These are phyloP conservation scores for Salicornia ramosissima DNA, from an alignment of 148 eudicot genomes.

Conservation along the genomic window DNA sequence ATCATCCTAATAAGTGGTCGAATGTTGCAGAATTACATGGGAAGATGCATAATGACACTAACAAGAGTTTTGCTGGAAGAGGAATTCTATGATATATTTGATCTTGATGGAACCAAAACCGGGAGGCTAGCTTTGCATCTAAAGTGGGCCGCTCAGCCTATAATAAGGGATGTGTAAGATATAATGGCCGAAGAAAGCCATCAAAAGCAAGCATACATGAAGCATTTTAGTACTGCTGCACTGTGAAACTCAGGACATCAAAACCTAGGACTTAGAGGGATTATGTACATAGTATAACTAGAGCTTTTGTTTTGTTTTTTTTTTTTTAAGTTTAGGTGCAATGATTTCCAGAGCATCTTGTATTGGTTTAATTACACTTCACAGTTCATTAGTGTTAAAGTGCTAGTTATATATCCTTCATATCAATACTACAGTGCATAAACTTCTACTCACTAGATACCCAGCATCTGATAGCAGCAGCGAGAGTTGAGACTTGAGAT, in stretches of 20 bases:
- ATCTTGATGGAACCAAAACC: slow-evolving; percentile 36
- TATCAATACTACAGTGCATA: no score
- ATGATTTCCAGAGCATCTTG: background rate
- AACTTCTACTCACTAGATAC: no score
- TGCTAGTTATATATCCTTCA: no score
- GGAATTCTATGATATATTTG: slow-evolving; percentile 37
- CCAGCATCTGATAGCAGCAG: background rate
- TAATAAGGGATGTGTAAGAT: slow-evolving; percentile 25
- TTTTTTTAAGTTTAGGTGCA: background rate
- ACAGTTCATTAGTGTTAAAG: background rate
- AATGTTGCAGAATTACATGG: slow-evolving; percentile 36
- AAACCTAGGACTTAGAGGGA: background rate
- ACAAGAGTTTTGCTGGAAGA: slow-evolving; percentile 40
- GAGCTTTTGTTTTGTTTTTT: background rate
- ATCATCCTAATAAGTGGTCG: background rate
- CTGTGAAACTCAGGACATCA: no score
- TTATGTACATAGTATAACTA: background rate
- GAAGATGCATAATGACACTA: slow-evolving; percentile 41
- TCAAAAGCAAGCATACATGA: background rate
- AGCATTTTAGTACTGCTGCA: background rate
- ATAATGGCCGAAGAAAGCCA: background rate
- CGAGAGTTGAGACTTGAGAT: background rate
- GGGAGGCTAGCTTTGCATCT: slow-evolving; percentile 43
- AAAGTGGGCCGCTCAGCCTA: slow-evolving; percentile 44
- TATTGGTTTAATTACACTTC: background rate